These are phyloP conservation scores for Ogataea corticis DNA, from an alignment of 805 yeast species.

Conservation along the genomic window DNA sequence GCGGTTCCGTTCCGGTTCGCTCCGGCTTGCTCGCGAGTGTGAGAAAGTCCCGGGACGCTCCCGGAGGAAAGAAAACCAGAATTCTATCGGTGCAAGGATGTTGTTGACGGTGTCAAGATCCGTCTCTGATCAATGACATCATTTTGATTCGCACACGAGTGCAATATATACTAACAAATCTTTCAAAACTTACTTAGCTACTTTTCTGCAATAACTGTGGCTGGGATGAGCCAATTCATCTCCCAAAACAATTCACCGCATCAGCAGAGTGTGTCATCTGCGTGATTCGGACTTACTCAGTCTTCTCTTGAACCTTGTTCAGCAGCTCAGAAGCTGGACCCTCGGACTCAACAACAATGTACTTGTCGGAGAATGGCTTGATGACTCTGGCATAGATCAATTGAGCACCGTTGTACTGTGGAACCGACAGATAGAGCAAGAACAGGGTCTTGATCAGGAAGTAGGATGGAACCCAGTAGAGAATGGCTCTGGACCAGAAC, in stretches of 20 bases:
- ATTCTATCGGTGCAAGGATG: too few relatives aligned
- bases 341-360: constrained; percentile 29
- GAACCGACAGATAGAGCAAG: constrained; percentile 85
- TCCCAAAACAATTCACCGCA: not conserved
- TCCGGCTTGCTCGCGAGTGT: not conserved
- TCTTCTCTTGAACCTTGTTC: constrained; percentile 48
- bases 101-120: too few relatives aligned
- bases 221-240: too few relatives aligned
- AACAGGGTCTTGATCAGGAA: constrained; percentile 89
- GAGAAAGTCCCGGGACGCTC: too few relatives aligned
- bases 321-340: constrained; percentile 40
- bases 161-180: too few relatives aligned
- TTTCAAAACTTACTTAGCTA: too few relatives aligned
- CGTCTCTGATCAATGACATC: too few relatives aligned
- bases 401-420: constrained; percentile 84
- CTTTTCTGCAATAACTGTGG: too few relatives aligned
- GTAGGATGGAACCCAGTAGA: constrained; percentile 96
- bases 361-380: constrained; percentile 60
- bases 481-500: constrained; percentile 91
- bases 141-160: too few relatives aligned
- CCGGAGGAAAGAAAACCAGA: too few relatives aligned
- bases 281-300: constrained; percentile 31
- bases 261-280: not conserved
- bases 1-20: constrained; percentile 7
- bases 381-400: constrained; percentile 64